Conservation (phyloP, 2,329 filamentous ascomycete genomes). For the Alternaria arbusti region DNA sequence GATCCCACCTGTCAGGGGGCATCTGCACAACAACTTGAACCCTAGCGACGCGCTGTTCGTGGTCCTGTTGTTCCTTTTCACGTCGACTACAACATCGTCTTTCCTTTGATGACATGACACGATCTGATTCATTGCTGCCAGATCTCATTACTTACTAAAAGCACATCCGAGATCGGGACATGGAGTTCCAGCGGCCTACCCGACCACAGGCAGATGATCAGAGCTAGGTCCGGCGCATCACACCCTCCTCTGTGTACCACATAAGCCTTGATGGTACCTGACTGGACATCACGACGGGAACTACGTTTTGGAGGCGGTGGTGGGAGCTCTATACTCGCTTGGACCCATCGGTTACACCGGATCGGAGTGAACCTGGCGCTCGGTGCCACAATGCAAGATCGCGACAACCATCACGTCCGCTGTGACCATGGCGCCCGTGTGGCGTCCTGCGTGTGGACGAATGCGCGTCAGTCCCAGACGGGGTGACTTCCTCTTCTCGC, state of each 20-base stretch:
- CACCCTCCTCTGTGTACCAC: background rate
- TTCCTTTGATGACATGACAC: background rate
- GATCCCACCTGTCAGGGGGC: background rate
- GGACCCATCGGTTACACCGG: constrained; percentile 36
- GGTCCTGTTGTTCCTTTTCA: background rate
- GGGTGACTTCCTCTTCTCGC: constrained; percentile 24
- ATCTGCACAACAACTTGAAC: background rate
- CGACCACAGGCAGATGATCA: background rate
- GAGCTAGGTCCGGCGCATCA: background rate
- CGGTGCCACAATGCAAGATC: constrained; percentile 50
- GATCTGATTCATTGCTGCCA: background rate
- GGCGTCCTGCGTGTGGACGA: constrained; percentile 37
- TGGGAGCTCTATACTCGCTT: constrained; percentile 22
- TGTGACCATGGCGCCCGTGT: constrained; percentile 41
- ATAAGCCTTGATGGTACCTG: background rate
- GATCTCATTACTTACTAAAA: background rate
- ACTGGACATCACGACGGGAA: background rate
- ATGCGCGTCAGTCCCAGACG: constrained; percentile 42
- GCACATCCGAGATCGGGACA: background rate
- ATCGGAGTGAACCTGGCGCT: constrained; percentile 44
- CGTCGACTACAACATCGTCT: background rate
- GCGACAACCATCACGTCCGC: constrained; percentile 37
- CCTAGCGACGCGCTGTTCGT: background rate
- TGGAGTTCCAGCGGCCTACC: background rate
- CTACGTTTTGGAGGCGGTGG: constrained; percentile 18